Percentiles rank a stretch among this genome's conserved stretches.
phyloP scores from a whole-genome alignment of 164 flowering plant genomes.

The Platanus orientalis region DNA sequence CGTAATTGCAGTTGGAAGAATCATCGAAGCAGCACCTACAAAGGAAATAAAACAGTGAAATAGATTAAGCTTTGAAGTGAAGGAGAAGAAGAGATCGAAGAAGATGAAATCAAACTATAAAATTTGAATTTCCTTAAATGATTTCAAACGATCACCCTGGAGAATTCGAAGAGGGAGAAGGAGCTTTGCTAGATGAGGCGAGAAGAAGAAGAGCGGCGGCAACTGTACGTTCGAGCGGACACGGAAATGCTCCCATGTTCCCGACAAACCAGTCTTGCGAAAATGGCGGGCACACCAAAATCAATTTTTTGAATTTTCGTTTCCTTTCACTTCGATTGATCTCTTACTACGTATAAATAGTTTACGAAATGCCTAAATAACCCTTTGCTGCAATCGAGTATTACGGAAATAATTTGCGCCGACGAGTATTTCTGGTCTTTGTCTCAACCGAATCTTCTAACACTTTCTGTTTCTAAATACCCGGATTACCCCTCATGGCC shows the following conservation, averaged over 20 bases:
- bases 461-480: too few species aligned
- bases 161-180: neutral
- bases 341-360: neutral
- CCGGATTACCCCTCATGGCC: too few species aligned
- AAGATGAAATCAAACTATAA: neutral
- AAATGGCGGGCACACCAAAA: constrained; percentile 1
- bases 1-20: neutral
- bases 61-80: neutral
- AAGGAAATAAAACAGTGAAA: constrained; percentile 3
- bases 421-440: too few species aligned
- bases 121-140: neutral
- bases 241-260: constrained; percentile 21
- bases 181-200: constrained; percentile 13
- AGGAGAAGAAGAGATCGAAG: constrained; percentile 1
- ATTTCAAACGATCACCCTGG: neutral
- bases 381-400: too few species aligned
- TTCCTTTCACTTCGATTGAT: neutral
- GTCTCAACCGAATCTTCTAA: too few species aligned
- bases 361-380: too few species aligned
- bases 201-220: constrained; percentile 32
- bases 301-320: neutral
- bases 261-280: neutral
- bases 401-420: too few species aligned
- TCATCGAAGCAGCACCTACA: constrained; percentile 4
- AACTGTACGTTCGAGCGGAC: constrained; percentile 15